These are phyloP conservation scores for Backusella westeae DNA, from an alignment of 192 early-diverging fungal species.

Conservation along the genomic window DNA sequence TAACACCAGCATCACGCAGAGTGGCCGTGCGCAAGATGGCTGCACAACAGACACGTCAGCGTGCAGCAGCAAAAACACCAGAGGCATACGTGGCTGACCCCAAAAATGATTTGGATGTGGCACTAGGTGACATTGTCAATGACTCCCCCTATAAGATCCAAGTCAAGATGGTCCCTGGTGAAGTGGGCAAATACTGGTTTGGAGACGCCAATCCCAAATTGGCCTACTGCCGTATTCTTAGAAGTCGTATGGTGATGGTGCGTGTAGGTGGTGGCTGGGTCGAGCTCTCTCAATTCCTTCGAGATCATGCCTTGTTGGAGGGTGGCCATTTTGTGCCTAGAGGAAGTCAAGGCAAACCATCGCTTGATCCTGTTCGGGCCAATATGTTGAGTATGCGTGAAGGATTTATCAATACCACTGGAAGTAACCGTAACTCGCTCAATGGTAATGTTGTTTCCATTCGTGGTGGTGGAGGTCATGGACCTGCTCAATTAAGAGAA, in stretches of 20 bases:
- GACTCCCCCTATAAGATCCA: constrained; percentile 51
- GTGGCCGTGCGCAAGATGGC: neutral
- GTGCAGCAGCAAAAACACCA: neutral
- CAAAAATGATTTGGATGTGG: constrained; percentile 55
- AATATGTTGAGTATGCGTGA: neutral
- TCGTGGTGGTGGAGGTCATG: constrained; percentile 7
- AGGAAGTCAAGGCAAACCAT: neutral
- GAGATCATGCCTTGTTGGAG: constrained; percentile 29
- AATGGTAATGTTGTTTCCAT: neutral
- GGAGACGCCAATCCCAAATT: constrained; percentile 61
- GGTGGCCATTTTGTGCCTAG: constrained; percentile 19
- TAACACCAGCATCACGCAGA: constrained; percentile 5
- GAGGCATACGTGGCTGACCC: constrained; percentile 49
- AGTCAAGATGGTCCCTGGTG: constrained; percentile 49
- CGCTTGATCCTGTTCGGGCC: neutral
- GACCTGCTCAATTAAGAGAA: constrained; percentile 1
- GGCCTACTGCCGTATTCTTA: constrained; percentile 60
- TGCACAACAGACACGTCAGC: neutral
- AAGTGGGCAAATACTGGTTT: constrained; percentile 65
- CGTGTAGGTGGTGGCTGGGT: constrained; percentile 67
- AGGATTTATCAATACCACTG: constrained; percentile 10
- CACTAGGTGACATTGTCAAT: constrained; percentile 58
- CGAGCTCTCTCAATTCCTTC: constrained; percentile 50
- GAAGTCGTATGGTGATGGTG: constrained; percentile 65
- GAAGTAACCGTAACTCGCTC: neutral